A percentile compares a stretch with the other conserved stretches of the same genome.
phyloP scores from a whole-genome alignment of 257 asterid genomes.

The Sherardia arvensis region DNA sequence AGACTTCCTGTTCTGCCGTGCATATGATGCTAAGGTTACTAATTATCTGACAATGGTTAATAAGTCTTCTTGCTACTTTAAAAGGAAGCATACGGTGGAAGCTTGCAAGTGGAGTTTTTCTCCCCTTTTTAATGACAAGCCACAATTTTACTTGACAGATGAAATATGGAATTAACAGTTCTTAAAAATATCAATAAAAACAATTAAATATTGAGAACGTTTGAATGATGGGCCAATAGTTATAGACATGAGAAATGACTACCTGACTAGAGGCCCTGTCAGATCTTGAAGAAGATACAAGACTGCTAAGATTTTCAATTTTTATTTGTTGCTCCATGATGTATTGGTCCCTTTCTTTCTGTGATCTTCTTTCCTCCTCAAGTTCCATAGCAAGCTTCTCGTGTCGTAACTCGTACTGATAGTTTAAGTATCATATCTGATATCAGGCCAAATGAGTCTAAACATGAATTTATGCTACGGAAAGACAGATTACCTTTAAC shows the following conservation, averaged over 20 bases:
- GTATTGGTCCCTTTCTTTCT: slow-evolving; percentile 62
- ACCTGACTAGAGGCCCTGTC: slow-evolving; percentile 55
- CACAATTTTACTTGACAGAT: too few species aligned
- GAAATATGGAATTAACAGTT: neutral
- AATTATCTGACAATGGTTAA: neutral
- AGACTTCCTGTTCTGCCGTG: neutral
- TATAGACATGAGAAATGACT: slow-evolving; percentile 9
- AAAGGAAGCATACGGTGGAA: neutral
- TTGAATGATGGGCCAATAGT: neutral
- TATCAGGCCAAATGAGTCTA: neutral
- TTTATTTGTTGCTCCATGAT: slow-evolving; percentile 73
- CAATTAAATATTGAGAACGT: neutral
- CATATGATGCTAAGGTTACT: neutral
- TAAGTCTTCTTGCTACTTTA: neutral
- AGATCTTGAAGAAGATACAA: slow-evolving; percentile 37
- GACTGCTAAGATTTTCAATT: slow-evolving; percentile 55
- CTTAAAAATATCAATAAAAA: neutral
- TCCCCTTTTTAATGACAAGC: neutral
- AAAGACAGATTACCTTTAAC: slow-evolving; percentile 55
- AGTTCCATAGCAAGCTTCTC: slow-evolving; percentile 85
- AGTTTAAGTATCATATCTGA: slow-evolving; percentile 5
- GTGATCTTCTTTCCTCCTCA: slow-evolving; percentile 92
- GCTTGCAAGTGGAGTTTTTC: neutral
- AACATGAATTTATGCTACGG: neutral
- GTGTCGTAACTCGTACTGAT: slow-evolving; percentile 73